Percentiles rank a stretch among this genome's conserved stretches.
These are phyloP conservation scores for Gnaphalium uliginosum DNA, from an alignment of 129 eudicot species.

Conservation along the genomic window DNA sequence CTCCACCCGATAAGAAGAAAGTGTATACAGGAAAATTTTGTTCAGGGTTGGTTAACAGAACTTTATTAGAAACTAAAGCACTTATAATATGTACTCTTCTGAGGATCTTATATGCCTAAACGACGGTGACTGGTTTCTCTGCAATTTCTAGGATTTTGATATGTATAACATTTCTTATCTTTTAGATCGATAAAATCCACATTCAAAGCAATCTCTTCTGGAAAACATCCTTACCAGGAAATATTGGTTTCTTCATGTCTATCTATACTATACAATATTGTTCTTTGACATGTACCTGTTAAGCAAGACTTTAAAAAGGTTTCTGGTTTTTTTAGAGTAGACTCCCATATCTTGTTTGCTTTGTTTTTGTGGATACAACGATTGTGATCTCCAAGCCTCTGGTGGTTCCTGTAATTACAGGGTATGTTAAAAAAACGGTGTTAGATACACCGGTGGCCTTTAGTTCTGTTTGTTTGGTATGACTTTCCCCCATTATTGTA, in stretches of 20 bases:
- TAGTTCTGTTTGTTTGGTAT: neutral
- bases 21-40: neutral
- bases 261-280: slow-evolving; percentile 26
- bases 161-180: slow-evolving; percentile 1
- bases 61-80: neutral
- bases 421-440: neutral
- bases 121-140: slow-evolving; percentile 1
- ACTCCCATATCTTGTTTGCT: slow-evolving; percentile 44
- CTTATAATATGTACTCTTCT: neutral
- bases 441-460: neutral
- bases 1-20: neutral
- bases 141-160: slow-evolving; percentile 17
- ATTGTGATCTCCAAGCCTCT: slow-evolving; percentile 44
- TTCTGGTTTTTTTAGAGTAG: slow-evolving; percentile 56
- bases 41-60: slow-evolving; percentile 2
- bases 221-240: slow-evolving; percentile 16
- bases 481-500: neutral
- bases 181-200: slow-evolving; percentile 3
- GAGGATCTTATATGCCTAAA: slow-evolving; percentile 15
- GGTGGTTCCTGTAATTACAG: slow-evolving; percentile 43
- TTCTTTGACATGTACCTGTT: slow-evolving; percentile 55
- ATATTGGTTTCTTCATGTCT: slow-evolving; percentile 16
- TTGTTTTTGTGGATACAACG: slow-evolving; percentile 44
- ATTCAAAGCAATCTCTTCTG: slow-evolving; percentile 1
- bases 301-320: slow-evolving; percentile 61